Evolutionary conservation across 345 rosid genomes (phyloP).

Genomic region (Garcia nutans): DNA sequence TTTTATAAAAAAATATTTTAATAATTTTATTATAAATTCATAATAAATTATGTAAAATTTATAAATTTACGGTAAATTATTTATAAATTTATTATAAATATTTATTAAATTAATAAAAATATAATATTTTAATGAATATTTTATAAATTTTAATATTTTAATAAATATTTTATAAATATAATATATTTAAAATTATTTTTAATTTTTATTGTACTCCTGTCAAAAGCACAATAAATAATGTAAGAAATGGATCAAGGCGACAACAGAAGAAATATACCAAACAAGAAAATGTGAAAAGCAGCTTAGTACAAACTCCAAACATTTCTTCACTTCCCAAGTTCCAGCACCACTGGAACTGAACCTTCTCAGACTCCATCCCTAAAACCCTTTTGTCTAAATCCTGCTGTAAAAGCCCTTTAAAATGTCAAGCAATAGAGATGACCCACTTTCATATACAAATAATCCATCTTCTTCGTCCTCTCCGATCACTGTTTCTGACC

Average conservation of each 20-base stretch:
- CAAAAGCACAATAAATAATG: too few relatives aligned
- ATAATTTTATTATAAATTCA: too few relatives aligned
- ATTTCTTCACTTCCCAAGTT: neutral
- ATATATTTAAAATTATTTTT: too few relatives aligned
- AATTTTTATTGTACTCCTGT: too few relatives aligned
- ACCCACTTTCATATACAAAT: constrained; percentile 46
- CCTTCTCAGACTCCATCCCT: neutral
- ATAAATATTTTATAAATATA: too few relatives aligned
- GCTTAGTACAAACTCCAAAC: neutral
- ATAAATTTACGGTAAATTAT: too few relatives aligned
- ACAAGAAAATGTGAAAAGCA: neutral
- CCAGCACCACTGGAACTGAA: neutral
- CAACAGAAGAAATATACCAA: neutral
- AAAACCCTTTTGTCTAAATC: neutral
- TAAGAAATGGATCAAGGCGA: neutral
- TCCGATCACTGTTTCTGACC: constrained; percentile 65
- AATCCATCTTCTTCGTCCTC: constrained; percentile 67
- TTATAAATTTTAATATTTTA: too few relatives aligned
- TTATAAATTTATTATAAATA: too few relatives aligned
- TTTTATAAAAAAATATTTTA: too few relatives aligned
- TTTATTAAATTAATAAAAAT: too few relatives aligned
- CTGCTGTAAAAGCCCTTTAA: neutral
- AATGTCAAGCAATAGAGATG: constrained; percentile 68
- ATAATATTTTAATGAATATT: too few relatives aligned
- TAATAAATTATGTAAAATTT: too few relatives aligned